Evolutionary conservation across 441 rosid species (phyloP), one percentile per base, ranked within the genome.

Genomic region (Brassica hybrid): DNA sequence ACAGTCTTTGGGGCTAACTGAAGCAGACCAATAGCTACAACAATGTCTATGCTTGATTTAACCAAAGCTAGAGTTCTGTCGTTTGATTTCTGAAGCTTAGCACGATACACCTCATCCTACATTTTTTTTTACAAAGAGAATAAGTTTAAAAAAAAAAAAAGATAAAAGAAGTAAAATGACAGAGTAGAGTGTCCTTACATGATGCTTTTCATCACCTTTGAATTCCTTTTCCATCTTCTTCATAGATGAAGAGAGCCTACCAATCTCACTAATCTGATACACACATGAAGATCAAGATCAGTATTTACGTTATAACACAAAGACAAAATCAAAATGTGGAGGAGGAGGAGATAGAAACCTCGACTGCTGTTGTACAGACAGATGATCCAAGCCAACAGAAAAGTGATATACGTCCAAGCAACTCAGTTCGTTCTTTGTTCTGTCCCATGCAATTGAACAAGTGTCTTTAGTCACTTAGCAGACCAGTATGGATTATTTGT

Each of bases 381-480:
- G 94, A 90, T 65, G 99, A 91, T 83, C 97, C 96, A 83, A 92
- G 80, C 97, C 97, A 94, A 74, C 96, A 96, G 86, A 79, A 92
- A 54, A 96, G 94, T n/a, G 99, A 94, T 34, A 94, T 89, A 25
- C 96, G 88, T 9, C 97, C 97, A 64, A 96, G 48, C 70, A 94
- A 80, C 61, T 94, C 99, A 13, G 92, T 83, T 23, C 87, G 87
- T 82, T 92, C 97, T 85, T 94, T 96, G 90, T 91, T 88, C 98
- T 96, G 71, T 34, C 38, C 14, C 6, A 76, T 12, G 13, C 72
- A 66, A 75, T 56, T 52, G 2, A 64, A 60, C 21, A 62, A 52
- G 14, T 6, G 38, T 34, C 38, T 34, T 34, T 34, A 34, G 38
- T 7, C 65, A 45, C 60, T 19, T 23, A 23, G 2, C 2, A 23